Conservation (phyloP, 2,329 filamentous ascomycete genomes). For the Beauveria caledonica region DNA sequence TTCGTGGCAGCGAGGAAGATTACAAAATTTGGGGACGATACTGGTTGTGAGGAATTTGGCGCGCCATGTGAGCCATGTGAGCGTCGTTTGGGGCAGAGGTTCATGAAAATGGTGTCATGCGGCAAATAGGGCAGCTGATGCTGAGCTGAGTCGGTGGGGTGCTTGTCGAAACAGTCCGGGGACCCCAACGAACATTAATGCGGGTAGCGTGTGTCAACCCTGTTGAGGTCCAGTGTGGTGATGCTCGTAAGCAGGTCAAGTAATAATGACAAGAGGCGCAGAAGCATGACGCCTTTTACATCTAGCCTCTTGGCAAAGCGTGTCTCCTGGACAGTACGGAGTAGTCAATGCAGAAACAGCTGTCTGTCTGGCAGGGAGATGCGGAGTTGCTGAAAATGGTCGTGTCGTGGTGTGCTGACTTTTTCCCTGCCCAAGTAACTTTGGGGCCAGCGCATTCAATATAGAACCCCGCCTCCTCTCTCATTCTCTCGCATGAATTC, state of each 20-base stretch:
- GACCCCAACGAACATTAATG: neutral
- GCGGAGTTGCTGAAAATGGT: neutral
- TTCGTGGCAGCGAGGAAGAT: conserved; percentile 61
- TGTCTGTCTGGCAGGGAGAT: neutral
- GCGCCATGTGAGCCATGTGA: neutral
- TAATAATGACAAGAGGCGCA: neutral
- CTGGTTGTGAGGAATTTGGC: conserved; percentile 49
- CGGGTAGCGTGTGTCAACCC: neutral
- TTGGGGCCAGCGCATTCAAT: no score
- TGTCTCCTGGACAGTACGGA: neutral
- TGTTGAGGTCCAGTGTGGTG: neutral
- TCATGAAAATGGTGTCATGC: no score
- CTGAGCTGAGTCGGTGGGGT: neutral
- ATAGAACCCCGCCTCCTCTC: no score
- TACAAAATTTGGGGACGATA: conserved; percentile 66
- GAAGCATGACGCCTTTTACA: neutral
- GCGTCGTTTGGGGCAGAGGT: neutral
- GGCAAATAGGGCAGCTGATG: no score
- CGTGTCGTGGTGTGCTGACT: neutral
- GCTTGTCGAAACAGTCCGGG: neutral
- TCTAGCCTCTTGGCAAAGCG: neutral
- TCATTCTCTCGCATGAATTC: neutral
- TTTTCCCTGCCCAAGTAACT: neutral
- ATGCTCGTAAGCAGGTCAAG: neutral
- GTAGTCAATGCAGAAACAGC: no score